These are phyloP conservation scores for Cryptococcus maquisensis DNA, from an alignment of 1,284 basidiomycete genomes.

Conservation along the genomic window DNA sequence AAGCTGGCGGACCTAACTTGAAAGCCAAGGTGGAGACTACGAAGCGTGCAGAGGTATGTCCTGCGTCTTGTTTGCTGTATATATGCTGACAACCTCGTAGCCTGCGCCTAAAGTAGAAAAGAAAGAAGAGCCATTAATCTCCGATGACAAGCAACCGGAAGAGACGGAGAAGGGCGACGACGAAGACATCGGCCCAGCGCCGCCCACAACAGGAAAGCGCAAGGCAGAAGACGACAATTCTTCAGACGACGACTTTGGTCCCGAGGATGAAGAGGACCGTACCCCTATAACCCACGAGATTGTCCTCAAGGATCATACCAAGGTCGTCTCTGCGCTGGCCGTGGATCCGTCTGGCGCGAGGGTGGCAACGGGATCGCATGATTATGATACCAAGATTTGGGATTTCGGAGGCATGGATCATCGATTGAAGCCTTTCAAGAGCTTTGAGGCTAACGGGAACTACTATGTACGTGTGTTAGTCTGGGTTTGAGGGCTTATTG, in stretches of 20 bases:
- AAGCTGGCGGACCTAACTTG: conserved; percentile 24
- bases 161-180: conserved; percentile 23
- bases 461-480: conserved; percentile 67
- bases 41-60: conserved; percentile 30
- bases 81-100: neutral
- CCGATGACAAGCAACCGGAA: neutral
- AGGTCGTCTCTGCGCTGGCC: conserved; percentile 85
- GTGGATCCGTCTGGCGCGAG: conserved; percentile 91
- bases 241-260: conserved; percentile 29
- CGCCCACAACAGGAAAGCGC: conserved; percentile 24
- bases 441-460: conserved; percentile 86
- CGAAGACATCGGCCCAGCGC: conserved; percentile 33
- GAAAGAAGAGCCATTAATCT: neutral
- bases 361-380: conserved; percentile 84
- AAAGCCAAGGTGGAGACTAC: conserved; percentile 44
- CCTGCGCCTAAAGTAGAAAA: neutral
- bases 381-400: conserved; percentile 97
- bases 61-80: neutral
- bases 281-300: conserved; percentile 67
- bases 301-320: conserved; percentile 84
- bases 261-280: conserved; percentile 41
- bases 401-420: conserved; percentile 98
- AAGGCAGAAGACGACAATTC: conserved; percentile 25
- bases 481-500: neutral
- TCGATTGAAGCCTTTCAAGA: conserved; percentile 82